These are phyloP conservation scores for Phytophthora rubi DNA, from an alignment of 352 stramenopile genomes.

Conservation along the genomic window DNA sequence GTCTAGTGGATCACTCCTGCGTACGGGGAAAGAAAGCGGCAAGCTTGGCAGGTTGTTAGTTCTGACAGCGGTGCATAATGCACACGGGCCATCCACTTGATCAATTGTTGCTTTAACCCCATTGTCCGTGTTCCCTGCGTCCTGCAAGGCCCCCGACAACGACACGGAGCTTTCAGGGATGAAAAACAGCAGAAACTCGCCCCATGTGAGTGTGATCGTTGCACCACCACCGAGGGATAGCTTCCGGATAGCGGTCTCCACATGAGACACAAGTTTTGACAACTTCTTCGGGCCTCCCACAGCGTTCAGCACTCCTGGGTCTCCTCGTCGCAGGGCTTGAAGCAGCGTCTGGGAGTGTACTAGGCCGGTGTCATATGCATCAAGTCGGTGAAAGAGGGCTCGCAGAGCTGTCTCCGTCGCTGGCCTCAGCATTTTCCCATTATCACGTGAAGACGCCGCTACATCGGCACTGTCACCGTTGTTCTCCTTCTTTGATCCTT, in stretches of 20 bases:
- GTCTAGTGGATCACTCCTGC: conserved; percentile 4
- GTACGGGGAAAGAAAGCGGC: conserved; percentile 1
- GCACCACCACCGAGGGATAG: conserved; percentile 23
- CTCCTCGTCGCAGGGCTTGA: conserved; percentile 40
- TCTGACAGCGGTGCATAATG: conserved; percentile 24
- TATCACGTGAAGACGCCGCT: not conserved
- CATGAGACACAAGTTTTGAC: conserved; percentile 42
- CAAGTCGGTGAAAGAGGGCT: conserved; percentile 68
- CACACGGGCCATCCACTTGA: conserved; percentile 3
- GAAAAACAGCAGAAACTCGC: conserved; percentile 76
- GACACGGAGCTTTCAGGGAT: conserved; percentile 49
- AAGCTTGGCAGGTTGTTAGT: conserved; percentile 14
- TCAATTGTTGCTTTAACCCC: not conserved
- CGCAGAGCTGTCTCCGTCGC: conserved; percentile 61
- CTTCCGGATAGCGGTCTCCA: conserved; percentile 45
- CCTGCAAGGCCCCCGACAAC: conserved; percentile 17
- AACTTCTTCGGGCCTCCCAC: conserved; percentile 43
- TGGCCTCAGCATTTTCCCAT: conserved; percentile 47
- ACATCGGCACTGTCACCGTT: conserved; percentile 4
- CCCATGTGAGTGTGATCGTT: conserved; percentile 64
- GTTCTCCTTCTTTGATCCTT: conserved; percentile 14
- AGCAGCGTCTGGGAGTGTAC: conserved; percentile 44
- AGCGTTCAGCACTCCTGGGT: conserved; percentile 42
- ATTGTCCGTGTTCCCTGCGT: not conserved
- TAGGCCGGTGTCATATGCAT: conserved; percentile 68